Evolutionary conservation across 305 asterid genomes (phyloP), one percentile per base, ranked within the genome.

Genomic region (Fraxinus floribunda): DNA sequence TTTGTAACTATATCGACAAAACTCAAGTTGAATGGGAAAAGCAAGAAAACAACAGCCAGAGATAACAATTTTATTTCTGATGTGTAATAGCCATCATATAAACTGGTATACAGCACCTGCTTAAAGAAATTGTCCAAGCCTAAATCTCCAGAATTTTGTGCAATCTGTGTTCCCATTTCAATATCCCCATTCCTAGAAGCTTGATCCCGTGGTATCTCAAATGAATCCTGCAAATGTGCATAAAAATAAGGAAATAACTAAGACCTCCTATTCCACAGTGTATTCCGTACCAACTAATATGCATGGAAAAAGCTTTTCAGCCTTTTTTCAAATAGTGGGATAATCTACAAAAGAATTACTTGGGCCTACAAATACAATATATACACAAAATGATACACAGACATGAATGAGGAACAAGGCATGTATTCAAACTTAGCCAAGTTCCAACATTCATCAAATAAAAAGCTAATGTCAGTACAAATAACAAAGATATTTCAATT

Each of bases 101-200:
- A 76, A 78, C 73, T 30, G 55, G 13, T 46, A 11, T 44, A 52
- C 76, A 78, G 49, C 60, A 90, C 93, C 93, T 90, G 84, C 84
- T 84, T 80, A 80, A 88, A 90, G 84, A 90, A 90, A 79, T 79
- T 85, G 34, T 81, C 85, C 81, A 90, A 75, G 75, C 91, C 91
- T 41, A 84, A 46, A 60, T 90, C 92, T 39, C 86, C 91, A 0
- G 90, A 85, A 74, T 77, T 75, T 77, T 79, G 7, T 10, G 83
- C 64, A 64, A 84, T 83, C 79, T 80, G 87, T 30, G 20, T 35
- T 82, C 90, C 93, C 85, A 34, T 83, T 83, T 90, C 93, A 34
- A 88, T 70, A 84, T 90, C 93, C 15, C 68, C 78, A 74, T 79
- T 71, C 35, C 82, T 79, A 80, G 35, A 78, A 29, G 64, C 15